These are phyloP conservation scores for Trametes cinnabarina DNA, from an alignment of 768 basidiomycete species.

Conservation along the genomic window DNA sequence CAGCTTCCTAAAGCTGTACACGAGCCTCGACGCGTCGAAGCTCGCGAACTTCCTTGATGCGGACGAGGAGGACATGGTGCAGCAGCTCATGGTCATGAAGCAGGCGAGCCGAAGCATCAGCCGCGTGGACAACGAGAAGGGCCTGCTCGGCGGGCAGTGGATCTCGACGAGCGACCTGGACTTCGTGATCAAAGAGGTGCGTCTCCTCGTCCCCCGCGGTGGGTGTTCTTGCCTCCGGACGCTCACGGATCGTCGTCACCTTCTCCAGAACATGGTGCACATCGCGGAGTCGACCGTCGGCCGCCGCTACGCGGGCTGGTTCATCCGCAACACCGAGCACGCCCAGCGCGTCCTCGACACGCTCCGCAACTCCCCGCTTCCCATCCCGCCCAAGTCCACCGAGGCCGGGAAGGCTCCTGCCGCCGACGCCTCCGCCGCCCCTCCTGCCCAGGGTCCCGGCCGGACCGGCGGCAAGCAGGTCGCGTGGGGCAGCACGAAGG, in stretches of 20 bases:
- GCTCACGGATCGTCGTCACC: neutral
- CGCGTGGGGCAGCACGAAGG: conserved; percentile 50
- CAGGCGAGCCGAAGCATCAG: conserved; percentile 76
- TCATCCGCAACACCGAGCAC: conserved; percentile 93
- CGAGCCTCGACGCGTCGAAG: conserved; percentile 87
- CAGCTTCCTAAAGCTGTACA: conserved; percentile 93
- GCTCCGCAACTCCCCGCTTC: conserved; percentile 58
- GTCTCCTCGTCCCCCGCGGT: neutral
- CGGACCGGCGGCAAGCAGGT: conserved; percentile 52
- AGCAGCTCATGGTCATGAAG: conserved; percentile 97
- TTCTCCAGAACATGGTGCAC: conserved; percentile 85
- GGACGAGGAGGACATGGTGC: conserved; percentile 91
- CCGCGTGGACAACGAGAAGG: conserved; percentile 47
- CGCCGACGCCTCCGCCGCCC: conserved; percentile 11
- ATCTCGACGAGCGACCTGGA: conserved; percentile 92
- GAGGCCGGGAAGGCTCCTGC: conserved; percentile 13
- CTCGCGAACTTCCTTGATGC: conserved; percentile 88
- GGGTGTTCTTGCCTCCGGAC: neutral
- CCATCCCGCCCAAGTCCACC: conserved; percentile 28
- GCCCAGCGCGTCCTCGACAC: conserved; percentile 85
- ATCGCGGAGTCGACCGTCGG: conserved; percentile 94
- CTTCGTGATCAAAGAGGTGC: conserved; percentile 90
- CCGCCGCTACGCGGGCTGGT: conserved; percentile 93
- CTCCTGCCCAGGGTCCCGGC: conserved; percentile 27
- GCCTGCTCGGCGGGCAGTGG: conserved; percentile 79